These are phyloP conservation scores for Cryptococcus floricola DNA, from an alignment of 1,284 basidiomycete genomes.

Conservation along the genomic window DNA sequence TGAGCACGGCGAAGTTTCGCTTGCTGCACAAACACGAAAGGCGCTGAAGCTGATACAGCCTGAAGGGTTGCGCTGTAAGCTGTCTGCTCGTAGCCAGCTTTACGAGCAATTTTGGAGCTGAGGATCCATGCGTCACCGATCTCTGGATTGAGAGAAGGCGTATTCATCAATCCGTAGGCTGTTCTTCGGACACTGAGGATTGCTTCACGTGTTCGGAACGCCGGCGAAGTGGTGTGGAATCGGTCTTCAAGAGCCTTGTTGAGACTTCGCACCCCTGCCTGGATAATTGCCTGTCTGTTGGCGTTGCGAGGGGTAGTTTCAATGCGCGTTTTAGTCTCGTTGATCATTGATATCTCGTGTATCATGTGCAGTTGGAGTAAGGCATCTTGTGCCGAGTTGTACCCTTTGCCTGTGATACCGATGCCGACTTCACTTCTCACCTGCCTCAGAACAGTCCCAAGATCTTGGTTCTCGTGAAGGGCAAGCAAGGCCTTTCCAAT, in stretches of 20 bases:
- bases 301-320: not conserved
- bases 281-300: conserved; percentile 13
- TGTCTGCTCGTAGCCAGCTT: conserved; percentile 92
- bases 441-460: conserved; percentile 57
- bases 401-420: conserved; percentile 75
- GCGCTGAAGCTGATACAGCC: conserved; percentile 69
- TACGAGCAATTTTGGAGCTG: conserved; percentile 91
- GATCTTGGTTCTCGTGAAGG: conserved; percentile 59
- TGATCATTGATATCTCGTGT: conserved; percentile 80
- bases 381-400: conserved; percentile 82
- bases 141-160: conserved; percentile 52
- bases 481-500: conserved; percentile 80
- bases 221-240: conserved; percentile 64
- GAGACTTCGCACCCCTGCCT: conserved; percentile 13
- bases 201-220: conserved; percentile 87
- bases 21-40: conserved; percentile 84
- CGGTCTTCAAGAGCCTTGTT: conserved; percentile 32
- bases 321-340: conserved; percentile 47
- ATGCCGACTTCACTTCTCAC: conserved; percentile 76
- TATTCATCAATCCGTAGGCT: conserved; percentile 59
- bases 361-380: conserved; percentile 81
- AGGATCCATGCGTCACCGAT: conserved; percentile 84
- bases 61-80: conserved; percentile 95
- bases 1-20: conserved; percentile 78
- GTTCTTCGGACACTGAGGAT: conserved; percentile 85